A percentile compares a stretch with the other conserved stretches of the same genome.
Conservation (phyloP, 1,284 basidiomycete genomes). For the Cerioporus squamosus region DNA sequence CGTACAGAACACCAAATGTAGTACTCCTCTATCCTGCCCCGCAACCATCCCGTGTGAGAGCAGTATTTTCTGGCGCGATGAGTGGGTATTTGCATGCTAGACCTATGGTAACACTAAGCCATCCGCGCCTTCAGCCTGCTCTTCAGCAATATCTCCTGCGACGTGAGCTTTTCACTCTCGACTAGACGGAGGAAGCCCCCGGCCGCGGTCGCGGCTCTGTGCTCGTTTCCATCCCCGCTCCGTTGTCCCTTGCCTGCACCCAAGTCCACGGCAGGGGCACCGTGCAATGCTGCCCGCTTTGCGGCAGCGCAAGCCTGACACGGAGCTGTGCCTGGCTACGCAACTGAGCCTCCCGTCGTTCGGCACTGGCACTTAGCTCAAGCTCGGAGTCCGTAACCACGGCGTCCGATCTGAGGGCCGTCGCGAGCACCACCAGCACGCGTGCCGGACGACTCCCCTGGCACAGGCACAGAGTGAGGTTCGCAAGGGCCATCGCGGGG, state of each 20-base stretch:
- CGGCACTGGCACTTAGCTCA: slow-evolving; percentile 4
- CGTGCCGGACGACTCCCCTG: neutral
- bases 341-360: slow-evolving; percentile 45
- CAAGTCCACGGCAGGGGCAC: neutral
- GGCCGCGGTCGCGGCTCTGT: neutral
- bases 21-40: neutral
- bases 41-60: neutral
- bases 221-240: neutral
- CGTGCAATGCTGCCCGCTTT: slow-evolving; percentile 36
- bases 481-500: neutral
- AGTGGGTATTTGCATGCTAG: no score
- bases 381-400: slow-evolving; percentile 19
- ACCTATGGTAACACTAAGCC: neutral
- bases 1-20: slow-evolving; percentile 15
- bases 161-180: slow-evolving; percentile 10
- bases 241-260: neutral
- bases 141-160: slow-evolving; percentile 17
- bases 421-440: neutral
- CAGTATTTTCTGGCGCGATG: no score
- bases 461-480: slow-evolving; percentile 13
- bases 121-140: slow-evolving; percentile 16
- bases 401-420: slow-evolving; percentile 3
- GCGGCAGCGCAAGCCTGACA: slow-evolving; percentile 53
- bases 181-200: neutral
- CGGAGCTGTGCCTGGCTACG: slow-evolving; percentile 54